Conservation (phyloP, 768 basidiomycete genomes). For the Cystofilobasidium ferigula region DNA sequence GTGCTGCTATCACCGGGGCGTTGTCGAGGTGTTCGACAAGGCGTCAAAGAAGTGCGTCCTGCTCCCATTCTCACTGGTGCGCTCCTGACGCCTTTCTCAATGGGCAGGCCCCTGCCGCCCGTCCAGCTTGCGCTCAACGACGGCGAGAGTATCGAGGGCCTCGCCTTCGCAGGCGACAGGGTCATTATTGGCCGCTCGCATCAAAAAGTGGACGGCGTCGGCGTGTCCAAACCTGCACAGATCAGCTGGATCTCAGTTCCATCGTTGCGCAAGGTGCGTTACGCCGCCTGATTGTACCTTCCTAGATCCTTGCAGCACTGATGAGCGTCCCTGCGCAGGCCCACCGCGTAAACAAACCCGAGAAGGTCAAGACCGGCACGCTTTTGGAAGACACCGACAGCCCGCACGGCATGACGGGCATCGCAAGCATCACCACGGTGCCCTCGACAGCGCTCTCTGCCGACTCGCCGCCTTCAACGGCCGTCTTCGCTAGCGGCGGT, state of each 20-base stretch:
- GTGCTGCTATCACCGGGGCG: background rate
- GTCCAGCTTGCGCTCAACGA: background rate
- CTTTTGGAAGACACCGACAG: background rate
- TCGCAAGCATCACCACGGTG: background rate
- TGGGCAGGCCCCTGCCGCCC: background rate
- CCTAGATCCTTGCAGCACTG: background rate
- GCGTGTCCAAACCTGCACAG: background rate
- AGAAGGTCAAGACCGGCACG: no score
- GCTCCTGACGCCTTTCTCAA: background rate
- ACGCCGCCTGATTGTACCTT: background rate
- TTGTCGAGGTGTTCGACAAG: background rate
- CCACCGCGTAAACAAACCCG: background rate
- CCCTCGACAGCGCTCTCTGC: background rate
- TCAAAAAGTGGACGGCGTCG: background rate
- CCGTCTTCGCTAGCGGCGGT: background rate
- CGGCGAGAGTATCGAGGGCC: background rate
- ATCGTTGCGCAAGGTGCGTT: background rate
- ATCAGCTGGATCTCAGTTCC: background rate
- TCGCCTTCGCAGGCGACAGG: background rate
- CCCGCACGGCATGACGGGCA: background rate
- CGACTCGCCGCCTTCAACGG: background rate
- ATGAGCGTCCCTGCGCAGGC: background rate
- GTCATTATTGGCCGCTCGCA: background rate
- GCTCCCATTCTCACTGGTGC: background rate
- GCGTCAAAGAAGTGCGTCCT: background rate